Percentiles rank a stretch among this genome's conserved stretches.
These are phyloP conservation scores for Xylariales sp. DNA, from an alignment of 2,329 filamentous ascomycete genomes.

Conservation along the genomic window DNA sequence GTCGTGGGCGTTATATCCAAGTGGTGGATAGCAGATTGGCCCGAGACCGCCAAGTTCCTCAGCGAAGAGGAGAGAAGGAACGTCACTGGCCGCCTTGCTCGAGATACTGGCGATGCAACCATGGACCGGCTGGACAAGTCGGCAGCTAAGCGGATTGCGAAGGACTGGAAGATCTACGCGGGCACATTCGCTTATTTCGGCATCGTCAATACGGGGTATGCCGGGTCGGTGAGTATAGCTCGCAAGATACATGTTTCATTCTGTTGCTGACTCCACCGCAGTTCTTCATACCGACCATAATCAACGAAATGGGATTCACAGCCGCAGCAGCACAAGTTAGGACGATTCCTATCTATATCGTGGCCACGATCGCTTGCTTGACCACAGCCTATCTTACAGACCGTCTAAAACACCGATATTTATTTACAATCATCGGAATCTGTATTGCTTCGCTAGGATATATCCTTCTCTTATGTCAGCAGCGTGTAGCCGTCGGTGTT, in stretches of 20 bases:
- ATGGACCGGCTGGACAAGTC: conserved; percentile 51
- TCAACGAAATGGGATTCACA: conserved; percentile 30
- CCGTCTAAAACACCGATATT: conserved; percentile 44
- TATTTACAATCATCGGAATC: conserved; percentile 48
- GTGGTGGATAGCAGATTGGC: conserved; percentile 37
- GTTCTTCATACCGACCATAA: conserved; percentile 34
- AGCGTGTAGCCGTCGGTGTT: conserved; percentile 39
- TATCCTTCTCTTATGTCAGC: conserved; percentile 47
- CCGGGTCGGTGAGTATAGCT: conserved; percentile 18
- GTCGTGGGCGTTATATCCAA: conserved; percentile 35
- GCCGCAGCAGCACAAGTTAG: conserved; percentile 29
- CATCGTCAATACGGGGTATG: conserved; percentile 41
- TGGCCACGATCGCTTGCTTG: conserved; percentile 27
- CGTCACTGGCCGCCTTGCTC: conserved; percentile 28
- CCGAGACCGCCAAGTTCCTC: conserved; percentile 37
- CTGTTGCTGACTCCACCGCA: neutral
- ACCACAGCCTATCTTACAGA: conserved; percentile 42
- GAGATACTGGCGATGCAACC: conserved; percentile 36
- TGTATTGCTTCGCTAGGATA: conserved; percentile 49
- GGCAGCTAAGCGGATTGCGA: conserved; percentile 40
- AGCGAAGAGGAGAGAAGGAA: conserved; percentile 37
- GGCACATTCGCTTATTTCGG: conserved; percentile 31
- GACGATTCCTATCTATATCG: conserved; percentile 32
- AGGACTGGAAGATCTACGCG: conserved; percentile 42
- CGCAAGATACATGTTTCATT: neutral